Conservation (phyloP, 1,139 yeast genomes). For the Yamadazyma dendronema region DNA sequence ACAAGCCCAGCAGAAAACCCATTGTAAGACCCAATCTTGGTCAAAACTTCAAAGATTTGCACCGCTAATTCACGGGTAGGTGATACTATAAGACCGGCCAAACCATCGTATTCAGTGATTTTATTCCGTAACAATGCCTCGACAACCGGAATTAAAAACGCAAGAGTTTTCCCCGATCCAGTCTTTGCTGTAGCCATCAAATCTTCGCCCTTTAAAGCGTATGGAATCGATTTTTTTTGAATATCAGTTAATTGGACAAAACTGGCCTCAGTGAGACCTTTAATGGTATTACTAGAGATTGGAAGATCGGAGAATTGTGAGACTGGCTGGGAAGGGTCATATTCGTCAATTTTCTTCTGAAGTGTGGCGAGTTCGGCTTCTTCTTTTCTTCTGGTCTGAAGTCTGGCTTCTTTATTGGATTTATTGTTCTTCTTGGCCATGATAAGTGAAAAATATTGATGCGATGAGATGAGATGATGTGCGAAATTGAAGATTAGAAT, state of each 20-base stretch:
- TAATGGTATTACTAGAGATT: slow-evolving; percentile 58
- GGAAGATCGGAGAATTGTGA: slow-evolving; percentile 70
- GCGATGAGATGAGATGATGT: slow-evolving; percentile 2
- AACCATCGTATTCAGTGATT: slow-evolving; percentile 88
- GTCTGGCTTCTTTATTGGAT: slow-evolving; percentile 15
- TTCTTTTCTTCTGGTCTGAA: slow-evolving; percentile 33
- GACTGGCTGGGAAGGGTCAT: slow-evolving; percentile 37
- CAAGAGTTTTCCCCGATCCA: slow-evolving; percentile 95
- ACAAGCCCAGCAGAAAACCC: slow-evolving; percentile 90
- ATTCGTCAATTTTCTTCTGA: slow-evolving; percentile 48
- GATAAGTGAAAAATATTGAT: background rate
- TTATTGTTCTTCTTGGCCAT: slow-evolving; percentile 11
- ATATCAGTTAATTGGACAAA: slow-evolving; percentile 82
- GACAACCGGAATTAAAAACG: slow-evolving; percentile 82
- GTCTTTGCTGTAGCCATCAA: slow-evolving; percentile 92
- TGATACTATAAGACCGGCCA: slow-evolving; percentile 87
- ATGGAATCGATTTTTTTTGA: slow-evolving; percentile 76
- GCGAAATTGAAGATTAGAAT: no score
- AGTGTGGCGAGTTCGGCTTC: slow-evolving; percentile 45
- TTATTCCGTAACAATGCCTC: slow-evolving; percentile 68
- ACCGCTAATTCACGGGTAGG: slow-evolving; percentile 95
- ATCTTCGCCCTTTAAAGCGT: slow-evolving; percentile 78
- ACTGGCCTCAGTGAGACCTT: slow-evolving; percentile 71
- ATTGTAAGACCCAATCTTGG: slow-evolving; percentile 78
- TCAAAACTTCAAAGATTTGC: slow-evolving; percentile 87